Percentiles rank a stretch among this genome's conserved stretches.
phyloP scores from a whole-genome alignment of 306 rosid genomes.

The Cicer judaicum region DNA sequence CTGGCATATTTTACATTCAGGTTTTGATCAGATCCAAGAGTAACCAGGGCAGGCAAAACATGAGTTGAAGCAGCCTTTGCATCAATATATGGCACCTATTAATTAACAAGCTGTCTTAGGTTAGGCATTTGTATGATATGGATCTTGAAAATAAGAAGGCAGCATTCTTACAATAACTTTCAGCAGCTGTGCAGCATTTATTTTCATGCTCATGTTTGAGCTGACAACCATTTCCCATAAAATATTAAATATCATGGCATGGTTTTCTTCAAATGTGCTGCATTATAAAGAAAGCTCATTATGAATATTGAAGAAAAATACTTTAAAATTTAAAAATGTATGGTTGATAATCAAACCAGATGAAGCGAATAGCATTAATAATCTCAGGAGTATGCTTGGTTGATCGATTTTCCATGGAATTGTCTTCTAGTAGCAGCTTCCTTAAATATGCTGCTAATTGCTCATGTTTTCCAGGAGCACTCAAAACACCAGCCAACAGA shows the following conservation, averaged over 20 bases:
- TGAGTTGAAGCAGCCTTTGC: slow-evolving; percentile 92
- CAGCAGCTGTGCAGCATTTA: slow-evolving; percentile 81
- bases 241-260: slow-evolving; percentile 75
- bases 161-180: slow-evolving; percentile 75
- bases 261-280: slow-evolving; percentile 84
- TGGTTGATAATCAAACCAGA: slow-evolving; percentile 68
- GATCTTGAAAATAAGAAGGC: slow-evolving; percentile 43
- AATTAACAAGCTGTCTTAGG: slow-evolving; percentile 36
- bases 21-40: slow-evolving; percentile 93
- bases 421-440: slow-evolving; percentile 74
- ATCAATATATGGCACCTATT: slow-evolving; percentile 80
- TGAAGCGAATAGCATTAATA: slow-evolving; percentile 85
- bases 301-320: slow-evolving; percentile 39
- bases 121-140: slow-evolving; percentile 42
- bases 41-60: slow-evolving; percentile 91
- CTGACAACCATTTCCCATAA: slow-evolving; percentile 99
- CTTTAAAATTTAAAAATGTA: slow-evolving; percentile 6
- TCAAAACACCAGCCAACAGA: slow-evolving; percentile 87
- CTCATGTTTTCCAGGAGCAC: slow-evolving; percentile 72
- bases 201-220: slow-evolving; percentile 76
- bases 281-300: slow-evolving; percentile 47
- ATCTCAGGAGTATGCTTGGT: slow-evolving; percentile 70
- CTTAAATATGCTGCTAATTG: slow-evolving; percentile 72
- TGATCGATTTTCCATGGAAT: slow-evolving; percentile 56
- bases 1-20: slow-evolving; percentile 93